Evolutionary conservation across 75 land plant genomes (phyloP).

Genomic region (Adiantum capillusveneris): DNA sequence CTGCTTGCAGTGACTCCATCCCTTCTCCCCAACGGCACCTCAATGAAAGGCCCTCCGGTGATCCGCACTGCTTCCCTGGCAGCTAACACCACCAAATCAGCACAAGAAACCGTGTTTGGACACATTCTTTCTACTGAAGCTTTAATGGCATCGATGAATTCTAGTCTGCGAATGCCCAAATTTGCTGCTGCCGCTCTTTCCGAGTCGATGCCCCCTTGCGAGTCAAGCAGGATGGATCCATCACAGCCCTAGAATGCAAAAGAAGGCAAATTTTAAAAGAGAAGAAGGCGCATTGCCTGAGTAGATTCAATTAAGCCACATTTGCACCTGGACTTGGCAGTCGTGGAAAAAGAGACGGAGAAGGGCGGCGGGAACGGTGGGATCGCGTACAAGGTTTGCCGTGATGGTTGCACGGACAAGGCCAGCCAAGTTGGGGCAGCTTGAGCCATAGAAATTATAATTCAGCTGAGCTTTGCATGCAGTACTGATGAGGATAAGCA

Average conservation of each 20-base stretch:
- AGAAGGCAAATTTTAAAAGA: neutral
- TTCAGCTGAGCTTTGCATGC: neutral
- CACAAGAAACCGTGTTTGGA: constrained; percentile 25
- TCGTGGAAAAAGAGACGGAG: constrained; percentile 30
- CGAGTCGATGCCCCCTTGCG: neutral
- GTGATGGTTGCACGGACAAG: neutral
- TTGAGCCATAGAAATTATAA: constrained; percentile 2
- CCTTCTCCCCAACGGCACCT: constrained; percentile 11
- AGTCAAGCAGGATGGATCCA: constrained; percentile 22
- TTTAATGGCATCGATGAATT: constrained; percentile 26
- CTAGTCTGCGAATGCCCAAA: constrained; percentile 25
- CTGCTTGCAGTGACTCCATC: constrained; percentile 13
- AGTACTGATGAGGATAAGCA: too few relatives aligned
- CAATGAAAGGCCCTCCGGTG: constrained; percentile 13
- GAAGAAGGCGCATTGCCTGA: neutral
- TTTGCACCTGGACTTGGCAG: constrained; percentile 16
- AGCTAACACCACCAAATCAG: constrained; percentile 18
- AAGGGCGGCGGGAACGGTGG: constrained; percentile 20
- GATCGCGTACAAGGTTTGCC: neutral
- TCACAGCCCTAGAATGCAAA: constrained; percentile 22
- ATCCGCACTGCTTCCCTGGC: constrained; percentile 14
- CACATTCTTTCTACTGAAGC: constrained; percentile 13
- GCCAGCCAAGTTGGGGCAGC: constrained; percentile 2
- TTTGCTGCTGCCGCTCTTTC: constrained; percentile 19
- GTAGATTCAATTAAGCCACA: neutral